These are phyloP conservation scores for baker's yeast (Saccharomyces cerevisiae) DNA, from an alignment of 805 yeast genomes.

Conservation along the genomic window DNA sequence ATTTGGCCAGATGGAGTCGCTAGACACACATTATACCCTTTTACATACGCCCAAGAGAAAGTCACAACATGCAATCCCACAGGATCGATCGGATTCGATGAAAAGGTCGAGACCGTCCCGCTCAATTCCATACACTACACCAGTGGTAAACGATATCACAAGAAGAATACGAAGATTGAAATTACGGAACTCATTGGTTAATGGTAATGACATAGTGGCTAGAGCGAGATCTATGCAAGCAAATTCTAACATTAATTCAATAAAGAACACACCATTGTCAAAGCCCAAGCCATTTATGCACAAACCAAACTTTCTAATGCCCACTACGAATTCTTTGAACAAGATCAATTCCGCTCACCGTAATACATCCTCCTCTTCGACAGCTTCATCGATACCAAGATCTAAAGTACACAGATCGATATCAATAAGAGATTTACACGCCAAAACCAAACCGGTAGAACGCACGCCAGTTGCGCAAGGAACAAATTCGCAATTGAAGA, in stretches of 20 bases:
- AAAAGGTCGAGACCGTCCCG: slow-evolving; percentile 6
- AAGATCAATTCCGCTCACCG: slow-evolving; percentile 4
- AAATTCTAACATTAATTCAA: slow-evolving; percentile 5
- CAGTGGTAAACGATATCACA: slow-evolving; percentile 19
- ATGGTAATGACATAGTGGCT: background rate
- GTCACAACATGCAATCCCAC: background rate
- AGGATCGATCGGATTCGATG: slow-evolving; percentile 2
- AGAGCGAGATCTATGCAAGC: slow-evolving; percentile 3
- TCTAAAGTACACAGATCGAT: background rate
- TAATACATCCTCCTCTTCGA: background rate
- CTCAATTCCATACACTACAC: background rate
- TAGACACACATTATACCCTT: slow-evolving; percentile 27
- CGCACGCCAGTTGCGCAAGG: background rate
- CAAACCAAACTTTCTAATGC: slow-evolving; percentile 20
- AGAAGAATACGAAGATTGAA: slow-evolving; percentile 22
- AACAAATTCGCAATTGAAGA: background rate
- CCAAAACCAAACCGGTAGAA: background rate
- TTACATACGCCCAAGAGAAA: slow-evolving; percentile 9
- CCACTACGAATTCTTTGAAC: slow-evolving; percentile 21
- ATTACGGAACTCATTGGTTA: slow-evolving; percentile 10
- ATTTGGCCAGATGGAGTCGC: slow-evolving; percentile 29
- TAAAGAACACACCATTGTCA: slow-evolving; percentile 16
- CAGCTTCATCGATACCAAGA: background rate
- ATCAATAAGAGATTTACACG: background rate
- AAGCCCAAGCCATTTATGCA: slow-evolving; percentile 11